A percentile compares a stretch with the other conserved stretches of the same genome.
These are phyloP conservation scores for Bipolaris bicolor DNA, from an alignment of 2,329 filamentous ascomycete genomes.

Conservation along the genomic window DNA sequence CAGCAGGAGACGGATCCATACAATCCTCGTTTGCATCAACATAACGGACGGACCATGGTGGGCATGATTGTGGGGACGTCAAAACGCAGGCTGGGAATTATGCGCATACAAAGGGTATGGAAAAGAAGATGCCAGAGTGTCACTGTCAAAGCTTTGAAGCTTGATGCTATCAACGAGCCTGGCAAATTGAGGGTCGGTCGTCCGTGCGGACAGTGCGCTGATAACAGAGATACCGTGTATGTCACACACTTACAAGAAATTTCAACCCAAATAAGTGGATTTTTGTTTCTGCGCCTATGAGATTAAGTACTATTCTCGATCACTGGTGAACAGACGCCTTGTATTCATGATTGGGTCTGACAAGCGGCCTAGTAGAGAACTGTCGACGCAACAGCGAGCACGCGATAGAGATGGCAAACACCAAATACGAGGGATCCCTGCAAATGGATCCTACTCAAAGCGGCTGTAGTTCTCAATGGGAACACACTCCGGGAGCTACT, in stretches of 20 bases:
- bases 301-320: background rate
- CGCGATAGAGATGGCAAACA: background rate
- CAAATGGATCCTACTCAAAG: background rate
- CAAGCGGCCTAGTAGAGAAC: background rate
- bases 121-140: background rate
- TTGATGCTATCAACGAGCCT: background rate
- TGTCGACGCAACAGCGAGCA: background rate
- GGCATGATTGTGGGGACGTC: background rate
- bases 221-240: slow-evolving; percentile 1
- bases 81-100: background rate
- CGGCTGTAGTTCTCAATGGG: background rate
- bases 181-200: background rate
- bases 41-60: background rate
- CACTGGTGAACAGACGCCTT: background rate
- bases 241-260: background rate
- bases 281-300: background rate
- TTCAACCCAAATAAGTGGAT: background rate
- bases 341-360: background rate
- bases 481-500: background rate
- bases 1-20: background rate
- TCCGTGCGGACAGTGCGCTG: background rate
- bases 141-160: background rate
- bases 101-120: background rate
- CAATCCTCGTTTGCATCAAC: background rate
- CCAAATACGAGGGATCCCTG: background rate